Base-by-base conservation (phyloP, 108 stramenopile species). In the Fistulifera solaris region DNA sequence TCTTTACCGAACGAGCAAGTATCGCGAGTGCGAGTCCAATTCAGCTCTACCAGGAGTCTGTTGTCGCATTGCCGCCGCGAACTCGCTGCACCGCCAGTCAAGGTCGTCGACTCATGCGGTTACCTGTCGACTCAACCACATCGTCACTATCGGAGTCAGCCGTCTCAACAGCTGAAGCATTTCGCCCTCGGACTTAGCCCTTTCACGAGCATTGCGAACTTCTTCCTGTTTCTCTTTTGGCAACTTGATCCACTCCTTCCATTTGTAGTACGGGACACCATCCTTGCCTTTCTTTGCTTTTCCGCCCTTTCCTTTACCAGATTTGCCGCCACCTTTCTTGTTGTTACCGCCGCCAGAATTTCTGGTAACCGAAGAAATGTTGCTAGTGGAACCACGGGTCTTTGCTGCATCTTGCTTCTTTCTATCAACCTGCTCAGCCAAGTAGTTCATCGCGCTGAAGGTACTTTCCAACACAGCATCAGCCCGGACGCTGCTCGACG, bases 1-100 rank as follows among this genome's bases (percentile, higher is more conserved):
- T 65, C 14, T 5, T 23, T 26, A 40, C 75, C 70, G 18, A 64
- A n/a, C 11, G 23, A 47, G 18, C 47, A 54, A 7, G 64, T 71
- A 45, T 71, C 70, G 8, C 65, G n/a, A 64, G 52, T 71, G 70
- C 19, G 58, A 49, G 27, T 66, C 70, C 24, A 71, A 39, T 22
- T 65, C 59, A 2, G 56, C 22, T 15, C 56, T 15, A 3, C 2
- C 11, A 3, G 21, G 19, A 5, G 4, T 11, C 5, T 3, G 2
- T 11, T 45, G 17, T 5, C 21, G 19, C 4, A 22, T 11, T 21
- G 21, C 17, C 19, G 44, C 21, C 17, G 44, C 21, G n/a, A 22
- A 18, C 21, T 45, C 44, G 44, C 44, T 11, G 44, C 2, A 22
- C 19, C 10, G 44, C 4, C 19, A 5, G 44, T 18, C 44, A 18